Conservation (phyloP, 208 protist species). For the Leishmania gerbilli region DNA sequence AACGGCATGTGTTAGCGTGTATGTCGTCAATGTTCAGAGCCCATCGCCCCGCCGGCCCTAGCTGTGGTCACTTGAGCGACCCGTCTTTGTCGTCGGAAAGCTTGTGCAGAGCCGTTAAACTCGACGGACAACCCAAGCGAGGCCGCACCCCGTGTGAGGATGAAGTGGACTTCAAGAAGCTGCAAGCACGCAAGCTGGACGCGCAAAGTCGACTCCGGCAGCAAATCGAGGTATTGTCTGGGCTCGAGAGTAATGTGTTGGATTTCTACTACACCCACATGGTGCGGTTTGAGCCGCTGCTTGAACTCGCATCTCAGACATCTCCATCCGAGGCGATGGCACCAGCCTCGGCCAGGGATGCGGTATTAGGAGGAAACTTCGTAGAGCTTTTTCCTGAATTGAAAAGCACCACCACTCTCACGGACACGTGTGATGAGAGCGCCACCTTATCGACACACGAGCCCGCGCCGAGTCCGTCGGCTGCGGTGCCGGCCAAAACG, state of each 20-base stretch:
- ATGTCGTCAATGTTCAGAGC: constrained; percentile 13
- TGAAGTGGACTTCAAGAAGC: constrained; percentile 24
- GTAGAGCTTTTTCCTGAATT: constrained; percentile 19
- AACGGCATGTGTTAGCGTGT: not conserved
- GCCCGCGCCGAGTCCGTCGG: not conserved
- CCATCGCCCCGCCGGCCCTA: not conserved
- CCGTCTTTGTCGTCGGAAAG: not conserved
- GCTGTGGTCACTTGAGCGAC: not conserved
- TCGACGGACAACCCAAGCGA: constrained; percentile 12
- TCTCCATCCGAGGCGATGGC: not conserved
- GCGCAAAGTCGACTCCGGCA: constrained; percentile 1
- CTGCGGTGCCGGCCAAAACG: constrained; percentile 9
- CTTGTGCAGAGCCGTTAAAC: constrained; percentile 5
- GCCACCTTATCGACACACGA: not conserved
- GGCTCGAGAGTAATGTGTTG: constrained; percentile 49
- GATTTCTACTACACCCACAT: constrained; percentile 65
- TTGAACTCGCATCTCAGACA: not conserved
- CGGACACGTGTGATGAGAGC: not conserved
- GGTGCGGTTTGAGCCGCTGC: constrained; percentile 39
- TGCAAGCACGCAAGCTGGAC: constrained; percentile 16
- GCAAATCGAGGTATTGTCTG: constrained; percentile 2
- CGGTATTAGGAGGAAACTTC: not conserved
- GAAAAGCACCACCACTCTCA: not conserved
- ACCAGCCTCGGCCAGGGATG: not conserved
- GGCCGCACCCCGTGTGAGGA: constrained; percentile 31